phyloP scores from a whole-genome alignment of 2,329 filamentous ascomycete species.

The Alternaria solani region DNA sequence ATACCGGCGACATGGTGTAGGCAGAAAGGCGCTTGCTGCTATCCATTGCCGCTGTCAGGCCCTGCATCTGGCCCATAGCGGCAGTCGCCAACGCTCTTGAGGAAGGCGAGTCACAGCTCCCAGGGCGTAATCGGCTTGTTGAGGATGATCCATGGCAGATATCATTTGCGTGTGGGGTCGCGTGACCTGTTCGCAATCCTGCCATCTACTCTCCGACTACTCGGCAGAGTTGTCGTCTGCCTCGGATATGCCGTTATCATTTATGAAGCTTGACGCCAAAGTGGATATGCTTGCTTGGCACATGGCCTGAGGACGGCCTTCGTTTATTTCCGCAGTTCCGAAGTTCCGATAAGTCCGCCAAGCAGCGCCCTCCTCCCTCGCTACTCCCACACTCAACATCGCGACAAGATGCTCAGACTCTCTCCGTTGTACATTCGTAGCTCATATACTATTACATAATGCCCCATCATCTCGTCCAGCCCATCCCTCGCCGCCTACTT shows the following conservation, averaged over 20 bases:
- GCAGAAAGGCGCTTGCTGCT: background rate
- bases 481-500: background rate
- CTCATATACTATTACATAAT: background rate
- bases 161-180: constrained; percentile 6
- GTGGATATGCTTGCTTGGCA: background rate
- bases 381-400: background rate
- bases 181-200: background rate
- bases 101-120: background rate
- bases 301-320: background rate
- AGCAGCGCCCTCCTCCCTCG: background rate
- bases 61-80: background rate
- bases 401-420: background rate
- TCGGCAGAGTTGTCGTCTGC: background rate
- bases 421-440: background rate
- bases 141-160: constrained; percentile 3
- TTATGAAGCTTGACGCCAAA: background rate
- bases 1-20: constrained; percentile 8
- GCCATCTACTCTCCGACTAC: background rate
- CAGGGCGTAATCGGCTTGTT: background rate
- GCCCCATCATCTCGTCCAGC: background rate
- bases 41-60: background rate
- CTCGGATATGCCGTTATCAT: background rate
- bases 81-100: constrained; percentile 1
- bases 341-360: background rate
- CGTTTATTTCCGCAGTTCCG: background rate